phyloP scores from a whole-genome alignment of 352 stramenopile genomes.

The Aphanomyces invadans region DNA sequence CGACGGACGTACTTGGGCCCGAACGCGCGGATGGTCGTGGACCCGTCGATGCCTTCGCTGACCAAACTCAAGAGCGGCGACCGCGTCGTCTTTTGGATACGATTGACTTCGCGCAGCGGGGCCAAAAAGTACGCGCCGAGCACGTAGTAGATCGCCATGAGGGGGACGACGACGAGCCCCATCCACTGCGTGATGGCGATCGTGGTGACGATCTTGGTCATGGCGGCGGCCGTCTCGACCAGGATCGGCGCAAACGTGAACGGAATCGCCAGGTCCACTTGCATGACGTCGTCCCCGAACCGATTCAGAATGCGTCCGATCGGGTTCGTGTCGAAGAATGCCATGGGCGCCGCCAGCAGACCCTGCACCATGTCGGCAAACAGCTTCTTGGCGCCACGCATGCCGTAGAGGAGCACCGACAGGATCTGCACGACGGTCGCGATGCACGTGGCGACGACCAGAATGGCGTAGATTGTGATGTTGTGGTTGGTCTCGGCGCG shows the following conservation, averaged over 20 bases:
- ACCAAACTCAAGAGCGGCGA: constrained; percentile 4
- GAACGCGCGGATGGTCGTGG: constrained; percentile 5
- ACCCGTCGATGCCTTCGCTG: constrained; percentile 3
- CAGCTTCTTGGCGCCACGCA: constrained; percentile 52
- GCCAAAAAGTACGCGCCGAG: constrained; percentile 26
- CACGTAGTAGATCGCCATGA: constrained; percentile 70
- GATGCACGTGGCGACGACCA: neutral
- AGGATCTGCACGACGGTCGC: neutral
- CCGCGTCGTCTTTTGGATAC: neutral
- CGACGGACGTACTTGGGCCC: constrained; percentile 5
- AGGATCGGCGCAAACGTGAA: constrained; percentile 56
- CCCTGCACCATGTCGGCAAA: constrained; percentile 66
- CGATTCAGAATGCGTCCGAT: constrained; percentile 71
- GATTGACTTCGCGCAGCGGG: constrained; percentile 8
- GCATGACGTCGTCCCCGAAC: constrained; percentile 47
- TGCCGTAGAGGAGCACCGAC: constrained; percentile 27
- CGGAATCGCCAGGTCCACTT: constrained; percentile 80
- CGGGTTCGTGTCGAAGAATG: constrained; percentile 80
- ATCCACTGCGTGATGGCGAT: constrained; percentile 72
- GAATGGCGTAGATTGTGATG: constrained; percentile 8
- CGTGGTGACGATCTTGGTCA: constrained; percentile 76
- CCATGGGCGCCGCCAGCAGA: constrained; percentile 68
- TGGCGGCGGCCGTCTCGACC: constrained; percentile 57
- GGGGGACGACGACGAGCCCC: constrained; percentile 71
- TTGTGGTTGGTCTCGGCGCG: constrained; percentile 29